phyloP scores from a whole-genome alignment of 2,329 filamentous ascomycete genomes.

The Neurospora sp. region DNA sequence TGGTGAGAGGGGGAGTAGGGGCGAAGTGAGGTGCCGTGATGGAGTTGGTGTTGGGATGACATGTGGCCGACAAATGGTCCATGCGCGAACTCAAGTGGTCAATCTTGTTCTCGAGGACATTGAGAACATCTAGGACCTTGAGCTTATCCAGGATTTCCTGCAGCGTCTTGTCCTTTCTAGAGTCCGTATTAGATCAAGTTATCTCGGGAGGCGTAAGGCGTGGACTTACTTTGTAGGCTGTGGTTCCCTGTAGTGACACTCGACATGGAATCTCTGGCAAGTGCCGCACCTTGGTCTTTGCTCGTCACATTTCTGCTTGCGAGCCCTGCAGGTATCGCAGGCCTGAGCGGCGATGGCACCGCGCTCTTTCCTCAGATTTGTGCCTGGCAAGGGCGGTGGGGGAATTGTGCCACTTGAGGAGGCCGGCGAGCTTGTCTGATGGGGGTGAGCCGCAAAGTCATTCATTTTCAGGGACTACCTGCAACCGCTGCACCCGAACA shows the following conservation, averaged over 20 bases:
- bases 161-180: conserved; percentile 53
- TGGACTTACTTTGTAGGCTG: conserved; percentile 51
- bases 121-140: conserved; percentile 19
- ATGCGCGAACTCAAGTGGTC: conserved; percentile 29
- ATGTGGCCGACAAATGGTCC: neutral
- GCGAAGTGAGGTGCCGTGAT: neutral
- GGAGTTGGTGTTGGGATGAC: neutral
- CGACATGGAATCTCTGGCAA: conserved; percentile 46
- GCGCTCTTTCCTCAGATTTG: conserved; percentile 30
- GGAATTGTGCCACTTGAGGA: neutral
- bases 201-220: neutral
- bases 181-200: conserved; percentile 15
- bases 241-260: conserved; percentile 51
- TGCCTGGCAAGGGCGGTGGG: neutral
- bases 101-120: conserved; percentile 43
- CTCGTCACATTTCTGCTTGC: conserved; percentile 58
- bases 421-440: neutral
- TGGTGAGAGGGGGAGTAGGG: neutral
- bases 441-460: neutral
- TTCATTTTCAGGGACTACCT: neutral
- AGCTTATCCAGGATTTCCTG: conserved; percentile 50
- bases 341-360: conserved; percentile 44
- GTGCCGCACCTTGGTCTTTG: conserved; percentile 50
- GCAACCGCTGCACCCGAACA: neutral
- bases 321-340: conserved; percentile 48